Evolutionary conservation across 73 alveolate species (phyloP).

Genomic region (Paramecium pentaurelia): DNA sequence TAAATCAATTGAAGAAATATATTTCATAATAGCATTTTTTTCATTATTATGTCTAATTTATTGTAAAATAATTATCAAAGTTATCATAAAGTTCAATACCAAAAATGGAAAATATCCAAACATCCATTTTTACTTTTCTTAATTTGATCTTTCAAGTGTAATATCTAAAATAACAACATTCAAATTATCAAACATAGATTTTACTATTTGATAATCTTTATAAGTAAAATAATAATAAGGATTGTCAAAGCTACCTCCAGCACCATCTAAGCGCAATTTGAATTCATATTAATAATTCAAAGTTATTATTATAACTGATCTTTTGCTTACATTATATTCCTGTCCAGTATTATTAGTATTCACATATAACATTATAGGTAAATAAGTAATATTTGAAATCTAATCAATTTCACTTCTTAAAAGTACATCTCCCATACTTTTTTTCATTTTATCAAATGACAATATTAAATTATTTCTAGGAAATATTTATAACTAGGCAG

Average conservation of each 20-base stretch:
- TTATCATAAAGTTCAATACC: neutral
- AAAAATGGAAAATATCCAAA: neutral
- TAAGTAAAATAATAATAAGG: slow-evolving; percentile 21
- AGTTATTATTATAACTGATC: neutral
- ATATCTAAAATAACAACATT: neutral
- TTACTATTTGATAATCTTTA: neutral
- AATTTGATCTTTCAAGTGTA: neutral
- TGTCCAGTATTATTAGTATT: neutral
- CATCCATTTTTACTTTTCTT: neutral
- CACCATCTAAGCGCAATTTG: neutral
- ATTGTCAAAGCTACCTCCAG: neutral
- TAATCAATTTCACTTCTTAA: neutral
- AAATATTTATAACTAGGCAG: neutral
- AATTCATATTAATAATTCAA: slow-evolving; percentile 30
- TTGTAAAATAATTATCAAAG: neutral
- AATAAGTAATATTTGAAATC: neutral
- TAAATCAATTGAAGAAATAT: neutral
- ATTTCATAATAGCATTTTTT: neutral
- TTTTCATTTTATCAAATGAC: neutral
- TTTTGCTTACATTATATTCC: neutral
- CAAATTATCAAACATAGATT: neutral
- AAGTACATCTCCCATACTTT: neutral
- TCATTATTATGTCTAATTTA: neutral
- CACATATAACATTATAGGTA: neutral
- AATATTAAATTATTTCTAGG: neutral